phyloP scores from a whole-genome alignment of 129 eudicot species.

The Arctium lappa region DNA sequence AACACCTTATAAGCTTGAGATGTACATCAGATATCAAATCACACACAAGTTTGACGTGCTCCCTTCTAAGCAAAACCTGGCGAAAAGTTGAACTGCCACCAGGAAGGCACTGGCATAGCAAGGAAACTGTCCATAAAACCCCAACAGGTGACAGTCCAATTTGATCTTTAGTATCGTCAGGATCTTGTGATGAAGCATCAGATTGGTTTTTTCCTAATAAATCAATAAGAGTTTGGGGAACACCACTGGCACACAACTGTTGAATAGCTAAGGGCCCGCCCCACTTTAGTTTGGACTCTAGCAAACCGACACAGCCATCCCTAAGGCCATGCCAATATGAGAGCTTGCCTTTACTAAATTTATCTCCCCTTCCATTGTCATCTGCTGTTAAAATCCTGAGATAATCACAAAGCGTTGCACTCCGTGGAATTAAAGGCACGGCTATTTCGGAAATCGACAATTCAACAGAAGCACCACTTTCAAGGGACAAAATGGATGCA shows the following conservation, averaged over 20 bases:
- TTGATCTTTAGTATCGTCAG: slow-evolving; percentile 36
- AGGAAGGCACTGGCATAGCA: slow-evolving; percentile 79
- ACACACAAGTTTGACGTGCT: slow-evolving; percentile 55
- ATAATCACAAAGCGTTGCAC: slow-evolving; percentile 76
- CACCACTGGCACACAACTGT: slow-evolving; percentile 95
- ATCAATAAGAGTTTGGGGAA: slow-evolving; percentile 79
- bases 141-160: slow-evolving; percentile 87
- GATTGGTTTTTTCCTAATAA: slow-evolving; percentile 49
- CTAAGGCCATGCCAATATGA: slow-evolving; percentile 82
- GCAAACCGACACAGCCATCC: slow-evolving; percentile 86
- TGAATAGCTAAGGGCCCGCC: slow-evolving; percentile 94
- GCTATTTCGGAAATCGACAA: slow-evolving; percentile 68
- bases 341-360: slow-evolving; percentile 40
- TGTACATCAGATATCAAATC: slow-evolving; percentile 70
- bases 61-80: slow-evolving; percentile 75
- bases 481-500: slow-evolving; percentile 83
- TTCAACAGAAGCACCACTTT: slow-evolving; percentile 48
- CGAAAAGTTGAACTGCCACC: slow-evolving; percentile 82
- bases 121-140: slow-evolving; percentile 87
- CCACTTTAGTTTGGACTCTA: slow-evolving; percentile 77
- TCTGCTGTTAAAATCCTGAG: slow-evolving; percentile 50
- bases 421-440: slow-evolving; percentile 87
- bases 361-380: slow-evolving; percentile 32
- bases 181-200: slow-evolving; percentile 35
- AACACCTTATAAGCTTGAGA: slow-evolving; percentile 60